Base-by-base conservation (phyloP, 2,329 filamentous ascomycete genomes). In the Curvularia eragrostidis region DNA sequence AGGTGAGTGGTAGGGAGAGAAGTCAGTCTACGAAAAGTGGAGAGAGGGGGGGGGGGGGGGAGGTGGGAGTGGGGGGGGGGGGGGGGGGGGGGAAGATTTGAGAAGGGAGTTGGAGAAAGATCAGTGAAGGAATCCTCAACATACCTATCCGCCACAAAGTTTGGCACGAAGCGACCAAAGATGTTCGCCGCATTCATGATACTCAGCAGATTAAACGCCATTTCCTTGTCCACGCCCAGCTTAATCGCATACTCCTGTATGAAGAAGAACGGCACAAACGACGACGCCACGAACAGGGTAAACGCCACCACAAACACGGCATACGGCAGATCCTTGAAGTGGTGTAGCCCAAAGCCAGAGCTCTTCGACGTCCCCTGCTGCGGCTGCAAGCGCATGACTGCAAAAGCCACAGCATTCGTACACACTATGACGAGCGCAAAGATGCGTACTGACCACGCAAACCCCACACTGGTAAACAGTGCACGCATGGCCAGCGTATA, bases 181-280 rank as follows among this genome's bases (percentile, higher is more conserved):
- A 73, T 67, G 48, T 68, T 73, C 5, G 85, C 83, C 0, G 81
- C 85, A 65, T 90, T 90, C 58, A 89, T 78, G 58, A 90, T 86
- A 2, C 87, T 82, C 5, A 90, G 75, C n/a, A 90, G 77, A 64
- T 89, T 90, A 64, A 85, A 87, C 0, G 85, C 83, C 2, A 89
- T 75, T 0, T 81, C 79, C 3, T 78, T 66, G 49, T 50, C 46
- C 13, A 64, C 52, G 12, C 64, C 63, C 18, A 68, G 46, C n/a
- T 46, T 46, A 3, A 36, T 36, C 15, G 34, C 34, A 36, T 36
- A 36, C 5, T 36, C 34, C 34, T 36, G 34, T 3, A 36, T 7
- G 18, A 36, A 36, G 34, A 36, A 36, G 5, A 36, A 36, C 34
- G 34, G 34, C 15, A 36, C 34, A 36, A 36, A 36, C 15, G 34